Evolutionary conservation across 331 rosid genomes (phyloP).

Genomic region (Quercus lobata): DNA sequence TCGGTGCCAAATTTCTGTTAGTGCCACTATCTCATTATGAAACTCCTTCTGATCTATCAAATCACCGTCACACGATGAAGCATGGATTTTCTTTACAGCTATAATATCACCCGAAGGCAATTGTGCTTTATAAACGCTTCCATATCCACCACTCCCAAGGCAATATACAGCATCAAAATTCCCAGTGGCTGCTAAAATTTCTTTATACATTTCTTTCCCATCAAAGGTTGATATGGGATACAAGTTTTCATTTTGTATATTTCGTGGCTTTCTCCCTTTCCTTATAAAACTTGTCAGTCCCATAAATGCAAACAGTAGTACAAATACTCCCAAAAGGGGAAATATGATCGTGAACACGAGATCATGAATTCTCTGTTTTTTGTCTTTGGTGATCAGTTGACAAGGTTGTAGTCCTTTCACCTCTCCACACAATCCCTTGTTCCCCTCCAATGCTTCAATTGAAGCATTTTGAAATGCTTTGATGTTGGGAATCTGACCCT

Average conservation of each 20-base stretch:
- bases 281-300: background rate
- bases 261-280: background rate
- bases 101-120: constrained; percentile 16
- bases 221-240: constrained; percentile 14
- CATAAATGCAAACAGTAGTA: background rate
- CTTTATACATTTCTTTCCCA: constrained; percentile 26
- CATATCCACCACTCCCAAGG: constrained; percentile 39
- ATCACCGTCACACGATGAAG: background rate
- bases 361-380: background rate
- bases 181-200: constrained; percentile 34
- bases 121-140: constrained; percentile 43
- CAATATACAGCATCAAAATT: constrained; percentile 23
- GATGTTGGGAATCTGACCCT: constrained; percentile 36
- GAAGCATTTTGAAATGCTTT: constrained; percentile 25
- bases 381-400: background rate
- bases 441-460: constrained; percentile 27
- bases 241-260: background rate
- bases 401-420: constrained; percentile 29
- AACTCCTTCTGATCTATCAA: constrained; percentile 26
- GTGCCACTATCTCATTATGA: constrained; percentile 33
- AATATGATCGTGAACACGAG: background rate
- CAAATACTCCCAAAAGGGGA: constrained; percentile 14
- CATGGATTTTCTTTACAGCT: constrained; percentile 53
- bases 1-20: constrained; percentile 43
- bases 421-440: constrained; percentile 41